These are phyloP conservation scores for Microdochium trichocladiopsis DNA, from an alignment of 2,329 filamentous ascomycete genomes.

Conservation along the genomic window DNA sequence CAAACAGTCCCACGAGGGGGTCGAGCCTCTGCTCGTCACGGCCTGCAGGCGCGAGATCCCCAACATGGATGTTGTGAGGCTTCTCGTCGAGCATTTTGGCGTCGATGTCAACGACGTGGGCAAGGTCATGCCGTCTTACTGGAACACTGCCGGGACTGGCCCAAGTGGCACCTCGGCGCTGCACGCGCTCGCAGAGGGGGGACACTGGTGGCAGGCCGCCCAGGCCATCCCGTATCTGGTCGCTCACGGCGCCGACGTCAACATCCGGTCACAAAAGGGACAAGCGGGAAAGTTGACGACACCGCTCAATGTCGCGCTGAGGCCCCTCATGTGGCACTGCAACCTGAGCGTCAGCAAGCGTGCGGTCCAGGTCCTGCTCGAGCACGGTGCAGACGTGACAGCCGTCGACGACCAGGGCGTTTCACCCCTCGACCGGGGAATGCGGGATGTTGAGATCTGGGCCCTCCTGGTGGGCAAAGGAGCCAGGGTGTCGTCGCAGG, in stretches of 20 bases:
- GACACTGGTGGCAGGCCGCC: background rate
- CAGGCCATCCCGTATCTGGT: background rate
- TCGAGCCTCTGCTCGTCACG: constrained; percentile 12
- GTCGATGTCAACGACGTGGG: constrained; percentile 21
- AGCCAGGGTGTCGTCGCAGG: background rate
- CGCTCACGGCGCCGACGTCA: background rate
- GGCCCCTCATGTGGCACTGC: background rate
- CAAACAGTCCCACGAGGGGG: constrained; percentile 1
- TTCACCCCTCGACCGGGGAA: background rate
- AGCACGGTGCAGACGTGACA: constrained; percentile 1
- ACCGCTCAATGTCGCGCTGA: background rate
- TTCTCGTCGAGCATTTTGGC: constrained; percentile 23
- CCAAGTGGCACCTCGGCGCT: background rate
- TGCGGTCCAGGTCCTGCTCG: background rate
- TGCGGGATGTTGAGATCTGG: background rate
- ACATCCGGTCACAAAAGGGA: background rate
- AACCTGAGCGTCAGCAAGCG: background rate
- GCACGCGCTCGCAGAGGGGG: background rate
- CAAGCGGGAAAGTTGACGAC: background rate
- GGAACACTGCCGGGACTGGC: background rate
- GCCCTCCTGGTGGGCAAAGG: no score
- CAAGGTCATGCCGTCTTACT: background rate
- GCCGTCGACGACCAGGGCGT: background rate
- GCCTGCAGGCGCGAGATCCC: constrained; percentile 21
- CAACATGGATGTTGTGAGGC: constrained; percentile 24